Conservation (phyloP, 2,329 filamentous ascomycete genomes). For the Neopestalotiopsis sp. region DNA sequence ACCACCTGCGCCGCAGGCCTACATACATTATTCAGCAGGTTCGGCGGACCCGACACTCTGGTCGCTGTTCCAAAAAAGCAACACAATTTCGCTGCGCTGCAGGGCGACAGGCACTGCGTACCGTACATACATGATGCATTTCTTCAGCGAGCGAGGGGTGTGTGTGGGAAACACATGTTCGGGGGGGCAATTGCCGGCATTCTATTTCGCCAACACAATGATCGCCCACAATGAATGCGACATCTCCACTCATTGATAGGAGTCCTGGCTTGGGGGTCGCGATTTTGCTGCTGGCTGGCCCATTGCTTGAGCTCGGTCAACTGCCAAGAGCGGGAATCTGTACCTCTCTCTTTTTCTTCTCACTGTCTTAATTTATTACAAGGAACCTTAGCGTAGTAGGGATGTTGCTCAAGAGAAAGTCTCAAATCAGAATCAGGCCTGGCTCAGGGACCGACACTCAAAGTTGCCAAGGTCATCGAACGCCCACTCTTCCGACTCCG, state of each 20-base stretch:
- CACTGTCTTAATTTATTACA: too few species aligned
- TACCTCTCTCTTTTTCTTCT: too few species aligned
- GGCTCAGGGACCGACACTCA: not conserved
- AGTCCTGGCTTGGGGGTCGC: not conserved
- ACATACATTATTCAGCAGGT: not conserved
- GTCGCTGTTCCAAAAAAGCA: not conserved
- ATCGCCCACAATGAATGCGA: not conserved
- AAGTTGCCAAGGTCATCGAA: not conserved
- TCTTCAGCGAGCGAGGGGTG: not conserved
- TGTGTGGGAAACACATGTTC: not conserved
- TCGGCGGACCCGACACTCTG: not conserved
- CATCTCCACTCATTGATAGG: slow-evolving; percentile 2
- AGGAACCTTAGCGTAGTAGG: too few species aligned
- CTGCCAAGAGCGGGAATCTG: too few species aligned
- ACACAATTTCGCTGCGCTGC: not conserved
- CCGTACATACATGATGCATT: not conserved
- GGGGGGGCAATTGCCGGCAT: not conserved
- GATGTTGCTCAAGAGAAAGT: too few species aligned
- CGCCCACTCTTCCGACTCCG: slow-evolving; percentile 9
- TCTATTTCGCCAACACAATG: not conserved
- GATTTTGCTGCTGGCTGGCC: not conserved
- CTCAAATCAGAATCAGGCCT: not conserved
- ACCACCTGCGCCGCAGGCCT: not conserved
- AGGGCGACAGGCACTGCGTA: too few species aligned
- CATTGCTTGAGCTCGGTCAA: too few species aligned